Conservation (phyloP, 2,329 filamentous ascomycete species). For the Dactylellina leptospora region DNA sequence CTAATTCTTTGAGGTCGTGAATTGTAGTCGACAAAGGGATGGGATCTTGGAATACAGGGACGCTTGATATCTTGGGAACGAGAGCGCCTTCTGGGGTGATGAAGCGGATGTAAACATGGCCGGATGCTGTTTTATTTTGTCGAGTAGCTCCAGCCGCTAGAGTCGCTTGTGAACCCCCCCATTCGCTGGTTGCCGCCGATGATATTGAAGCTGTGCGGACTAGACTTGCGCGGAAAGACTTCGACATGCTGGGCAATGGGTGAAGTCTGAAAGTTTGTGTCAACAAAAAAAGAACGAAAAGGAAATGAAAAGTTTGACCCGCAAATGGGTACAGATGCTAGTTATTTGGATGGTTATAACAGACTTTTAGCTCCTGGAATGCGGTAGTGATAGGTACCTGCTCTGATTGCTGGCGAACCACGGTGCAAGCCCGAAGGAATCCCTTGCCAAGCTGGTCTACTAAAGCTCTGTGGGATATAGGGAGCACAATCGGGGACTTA, state of each 20-base stretch:
- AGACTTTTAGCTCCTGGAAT: neutral
- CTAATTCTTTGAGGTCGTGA: constrained; percentile 28
- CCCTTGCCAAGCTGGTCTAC: neutral
- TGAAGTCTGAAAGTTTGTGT: neutral
- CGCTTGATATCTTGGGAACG: constrained; percentile 27
- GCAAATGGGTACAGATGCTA: constrained; percentile 13
- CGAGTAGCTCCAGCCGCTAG: constrained; percentile 29
- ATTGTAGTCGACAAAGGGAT: constrained; percentile 29
- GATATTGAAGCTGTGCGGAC: constrained; percentile 40
- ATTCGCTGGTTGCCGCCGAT: constrained; percentile 41
- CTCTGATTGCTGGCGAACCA: no score
- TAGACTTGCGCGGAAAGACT: constrained; percentile 16
- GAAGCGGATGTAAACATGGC: constrained; percentile 42
- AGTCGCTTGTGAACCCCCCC: constrained; percentile 50
- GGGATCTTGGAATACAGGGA: constrained; percentile 32
- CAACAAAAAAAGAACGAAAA: neutral
- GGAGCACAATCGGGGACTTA: constrained; percentile 7
- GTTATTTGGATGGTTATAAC: constrained; percentile 43
- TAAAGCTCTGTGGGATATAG: neutral
- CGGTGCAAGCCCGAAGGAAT: no score
- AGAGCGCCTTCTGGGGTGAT: constrained; percentile 47
- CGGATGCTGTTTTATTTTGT: constrained; percentile 27
- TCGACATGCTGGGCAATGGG: constrained; percentile 25
- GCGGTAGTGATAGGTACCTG: no score
- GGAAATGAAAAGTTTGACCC: neutral